A percentile compares a stretch with the other conserved stretches of the same genome.
Conservation (phyloP, 106 monocot species). For the Acanthochlamys bracteata region DNA sequence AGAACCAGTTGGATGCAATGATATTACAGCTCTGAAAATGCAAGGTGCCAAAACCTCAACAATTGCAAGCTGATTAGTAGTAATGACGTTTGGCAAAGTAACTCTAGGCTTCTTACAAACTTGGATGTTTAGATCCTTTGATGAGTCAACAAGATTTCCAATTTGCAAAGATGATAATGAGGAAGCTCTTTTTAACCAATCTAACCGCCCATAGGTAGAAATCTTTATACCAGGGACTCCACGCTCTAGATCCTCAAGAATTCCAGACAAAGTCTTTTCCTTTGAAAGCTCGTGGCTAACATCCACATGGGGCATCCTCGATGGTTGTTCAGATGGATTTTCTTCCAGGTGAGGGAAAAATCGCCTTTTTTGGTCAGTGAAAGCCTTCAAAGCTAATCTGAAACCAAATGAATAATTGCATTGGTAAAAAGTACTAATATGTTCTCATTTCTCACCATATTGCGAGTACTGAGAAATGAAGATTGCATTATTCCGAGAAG, state of each 20-base stretch:
- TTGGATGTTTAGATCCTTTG: conserved; percentile 26
- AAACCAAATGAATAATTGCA: background rate
- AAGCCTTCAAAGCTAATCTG: conserved; percentile 95
- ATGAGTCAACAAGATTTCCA: conserved; percentile 27
- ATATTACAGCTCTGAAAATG: conserved; percentile 79
- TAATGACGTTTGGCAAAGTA: conserved; percentile 19
- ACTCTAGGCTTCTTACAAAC: conserved; percentile 22
- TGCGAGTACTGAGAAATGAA: background rate
- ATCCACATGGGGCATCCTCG: conserved; percentile 13
- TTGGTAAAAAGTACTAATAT: background rate
- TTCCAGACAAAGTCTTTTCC: conserved; percentile 43
- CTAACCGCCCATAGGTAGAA: conserved; percentile 60
- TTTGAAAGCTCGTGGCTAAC: conserved; percentile 22
- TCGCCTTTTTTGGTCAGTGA: conserved; percentile 82
- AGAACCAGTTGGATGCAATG: conserved; percentile 92
- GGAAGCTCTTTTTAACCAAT: conserved; percentile 79
- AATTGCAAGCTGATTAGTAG: conserved; percentile 53
- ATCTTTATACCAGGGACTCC: conserved; percentile 42
- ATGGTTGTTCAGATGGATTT: conserved; percentile 27
- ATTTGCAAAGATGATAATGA: conserved; percentile 24
- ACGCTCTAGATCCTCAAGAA: conserved; percentile 42
- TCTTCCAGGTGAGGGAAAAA: conserved; percentile 95
- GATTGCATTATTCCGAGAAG: background rate
- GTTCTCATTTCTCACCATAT: background rate
- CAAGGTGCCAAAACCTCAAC: conserved; percentile 67